Base-by-base conservation (phyloP, 2,329 filamentous ascomycete genomes). In the Zelopaecilomyces penicillatus region DNA sequence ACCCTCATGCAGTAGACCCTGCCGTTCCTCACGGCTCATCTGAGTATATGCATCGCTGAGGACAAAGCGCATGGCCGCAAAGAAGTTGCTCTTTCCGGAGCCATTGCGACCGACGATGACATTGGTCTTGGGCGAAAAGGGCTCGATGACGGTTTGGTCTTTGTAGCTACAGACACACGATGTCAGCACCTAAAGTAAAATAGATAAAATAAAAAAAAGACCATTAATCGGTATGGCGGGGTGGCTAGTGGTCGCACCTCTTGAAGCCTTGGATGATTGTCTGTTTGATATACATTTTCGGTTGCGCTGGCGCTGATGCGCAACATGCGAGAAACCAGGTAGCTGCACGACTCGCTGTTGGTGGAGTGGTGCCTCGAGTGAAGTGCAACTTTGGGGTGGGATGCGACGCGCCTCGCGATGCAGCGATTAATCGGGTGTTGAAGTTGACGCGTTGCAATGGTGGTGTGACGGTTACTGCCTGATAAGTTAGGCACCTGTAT, bases 241-340 rank as follows among this genome's bases (percentile, higher is more conserved):
- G 42, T 39, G 41, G 43, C 37, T 19, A 45, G 35, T 35, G 38
- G 45, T 61, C 68, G 55, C 67, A 94, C 89, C 89, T 96, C 72
- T 98, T 98, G 73, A 98, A 98, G 81, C 93, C 93, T 68, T 98
- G 93, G 64, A 98, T 97, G 67, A 96, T 97, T 66, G 97, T 96
- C 73, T 98, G 93, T 69, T 98, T 98, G 78, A 98, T 96, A 74
- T 94, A 93, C 90, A 96, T 95, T 62, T 57, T 74, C 65, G 59
- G 54, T 54, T 59, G 56, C 57, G 61, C 60, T 52, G 58, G 61
- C 62, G 63, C 64, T 59, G 50, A 50, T 54, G 63, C 65, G 65
- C 65, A 56, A 60, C 62, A 65, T 65, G 54, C 50, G 57, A 55
- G 44, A 37, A 42, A 47, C 50, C 46, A 51, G 47, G 44, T 47